These are phyloP conservation scores for Drechslerella dactyloides DNA, from an alignment of 2,329 filamentous ascomycete species.

Conservation along the genomic window DNA sequence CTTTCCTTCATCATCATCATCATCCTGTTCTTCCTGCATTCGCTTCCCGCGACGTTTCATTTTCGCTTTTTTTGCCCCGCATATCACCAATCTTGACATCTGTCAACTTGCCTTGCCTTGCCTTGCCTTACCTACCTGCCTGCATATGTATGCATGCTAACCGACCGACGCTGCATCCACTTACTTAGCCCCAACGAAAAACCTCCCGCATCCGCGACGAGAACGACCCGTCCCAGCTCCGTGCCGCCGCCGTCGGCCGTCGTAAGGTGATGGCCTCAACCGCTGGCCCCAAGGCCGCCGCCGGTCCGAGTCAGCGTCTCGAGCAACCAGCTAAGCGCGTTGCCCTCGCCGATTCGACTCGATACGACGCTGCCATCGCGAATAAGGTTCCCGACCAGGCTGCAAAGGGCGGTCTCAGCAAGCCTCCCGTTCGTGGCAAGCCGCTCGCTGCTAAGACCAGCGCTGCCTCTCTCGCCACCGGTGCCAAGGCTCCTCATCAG, in stretches of 20 bases:
- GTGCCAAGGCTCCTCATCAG: conserved; percentile 25
- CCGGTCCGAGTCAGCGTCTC: conserved; percentile 27
- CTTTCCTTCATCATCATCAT: no score
- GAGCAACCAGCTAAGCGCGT: conserved; percentile 40
- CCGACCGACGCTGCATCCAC: neutral
- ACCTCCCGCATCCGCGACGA: conserved; percentile 43
- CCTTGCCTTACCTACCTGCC: neutral
- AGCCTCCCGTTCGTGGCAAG: conserved; percentile 32
- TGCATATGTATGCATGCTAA: neutral
- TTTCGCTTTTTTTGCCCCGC: neutral
- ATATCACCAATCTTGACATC: neutral
- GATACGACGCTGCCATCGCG: conserved; percentile 16
- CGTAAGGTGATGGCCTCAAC: conserved; percentile 35
- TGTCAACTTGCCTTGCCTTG: neutral
- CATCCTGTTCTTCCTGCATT: neutral
- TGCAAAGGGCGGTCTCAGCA: conserved; percentile 31
- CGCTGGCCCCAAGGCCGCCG: conserved; percentile 21
- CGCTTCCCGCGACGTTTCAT: neutral
- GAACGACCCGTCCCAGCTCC: conserved; percentile 29
- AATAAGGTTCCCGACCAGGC: conserved; percentile 21
- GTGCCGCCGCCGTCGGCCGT: conserved; percentile 21
- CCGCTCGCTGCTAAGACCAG: conserved; percentile 43
- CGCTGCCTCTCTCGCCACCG: conserved; percentile 25
- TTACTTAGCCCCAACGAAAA: conserved; percentile 18
- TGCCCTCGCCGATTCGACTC: conserved; percentile 39